phyloP scores from a whole-genome alignment of 495 filamentous ascomycete species.

The Lophiotrema nucula region DNA sequence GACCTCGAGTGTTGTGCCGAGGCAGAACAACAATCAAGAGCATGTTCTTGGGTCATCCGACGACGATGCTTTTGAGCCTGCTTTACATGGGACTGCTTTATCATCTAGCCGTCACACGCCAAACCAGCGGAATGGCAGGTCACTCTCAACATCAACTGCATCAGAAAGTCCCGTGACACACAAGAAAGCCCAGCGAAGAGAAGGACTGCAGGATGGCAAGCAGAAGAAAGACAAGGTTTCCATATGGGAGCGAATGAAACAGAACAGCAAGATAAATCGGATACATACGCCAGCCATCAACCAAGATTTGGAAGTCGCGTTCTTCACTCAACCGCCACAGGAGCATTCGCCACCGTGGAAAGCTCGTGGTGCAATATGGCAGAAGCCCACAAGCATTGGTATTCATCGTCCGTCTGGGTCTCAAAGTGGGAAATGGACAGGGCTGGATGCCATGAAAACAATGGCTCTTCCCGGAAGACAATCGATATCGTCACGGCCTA shows the following conservation, averaged over 20 bases:
- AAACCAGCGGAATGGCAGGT: too few species aligned
- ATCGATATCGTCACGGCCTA: conserved; percentile 10
- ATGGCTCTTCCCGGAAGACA: conserved; percentile 14
- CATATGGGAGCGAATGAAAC: too few species aligned
- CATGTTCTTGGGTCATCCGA: too few species aligned
- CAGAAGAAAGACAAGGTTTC: not conserved
- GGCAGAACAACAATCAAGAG: not conserved
- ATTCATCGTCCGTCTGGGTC: conserved; percentile 20
- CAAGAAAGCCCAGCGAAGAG: not conserved
- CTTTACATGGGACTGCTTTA: too few species aligned
- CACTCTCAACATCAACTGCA: conserved; percentile 6
- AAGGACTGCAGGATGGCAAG: conserved; percentile 2
- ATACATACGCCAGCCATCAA: conserved; percentile 35
- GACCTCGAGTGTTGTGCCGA: conserved; percentile 17
- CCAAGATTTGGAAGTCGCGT: conserved; percentile 28
- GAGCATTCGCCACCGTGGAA: conserved; percentile 36
- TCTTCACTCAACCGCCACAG: conserved; percentile 38
- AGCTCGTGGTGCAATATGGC: conserved; percentile 41
- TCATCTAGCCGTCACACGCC: too few species aligned
- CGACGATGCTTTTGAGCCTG: too few species aligned
- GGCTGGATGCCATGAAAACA: conserved; percentile 16
- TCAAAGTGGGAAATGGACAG: not conserved
- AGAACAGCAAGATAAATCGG: conserved; percentile 9
- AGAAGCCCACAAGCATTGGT: conserved; percentile 29
- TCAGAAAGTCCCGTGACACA: conserved; percentile 7